These are phyloP conservation scores for Saccharomycopsis fibuligera DNA, from an alignment of 805 yeast species.

Conservation along the genomic window DNA sequence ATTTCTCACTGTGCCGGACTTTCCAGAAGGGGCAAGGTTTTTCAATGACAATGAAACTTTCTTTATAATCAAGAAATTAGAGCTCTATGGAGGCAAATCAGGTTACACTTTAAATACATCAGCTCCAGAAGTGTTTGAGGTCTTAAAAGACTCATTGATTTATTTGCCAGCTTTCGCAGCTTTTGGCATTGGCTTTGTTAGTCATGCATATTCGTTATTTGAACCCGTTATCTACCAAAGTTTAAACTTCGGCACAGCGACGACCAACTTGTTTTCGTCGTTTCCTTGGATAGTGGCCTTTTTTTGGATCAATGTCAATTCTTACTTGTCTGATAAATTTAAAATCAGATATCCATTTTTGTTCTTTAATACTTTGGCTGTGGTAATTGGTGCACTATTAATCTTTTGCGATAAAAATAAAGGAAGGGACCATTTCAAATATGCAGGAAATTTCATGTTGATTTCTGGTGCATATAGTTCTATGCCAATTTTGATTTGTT, in stretches of 20 bases:
- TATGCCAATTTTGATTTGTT: conserved; percentile 65
- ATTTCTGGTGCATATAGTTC: conserved; percentile 46
- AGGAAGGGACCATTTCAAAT: conserved; percentile 9
- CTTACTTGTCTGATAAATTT: conserved; percentile 34
- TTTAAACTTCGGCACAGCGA: conserved; percentile 64
- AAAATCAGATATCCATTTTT: conserved; percentile 40
- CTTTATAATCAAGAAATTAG: conserved; percentile 53
- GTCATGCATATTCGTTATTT: conserved; percentile 68
- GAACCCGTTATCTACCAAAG: conserved; percentile 60
- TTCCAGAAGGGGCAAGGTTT: conserved; percentile 62
- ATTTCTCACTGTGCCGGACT: conserved; percentile 55
- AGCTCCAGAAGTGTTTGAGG: conserved; percentile 36
- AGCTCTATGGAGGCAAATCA: conserved; percentile 43
- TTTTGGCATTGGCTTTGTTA: conserved; percentile 58
- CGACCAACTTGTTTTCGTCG: conserved; percentile 59
- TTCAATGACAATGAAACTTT: conserved; percentile 43
- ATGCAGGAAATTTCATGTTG: conserved; percentile 24
- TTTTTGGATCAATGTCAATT: neutral
- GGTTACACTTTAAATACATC: conserved; percentile 43
- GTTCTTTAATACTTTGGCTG: conserved; percentile 23
- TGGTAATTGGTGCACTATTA: conserved; percentile 6
- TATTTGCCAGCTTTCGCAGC: conserved; percentile 53
- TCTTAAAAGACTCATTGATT: conserved; percentile 53
- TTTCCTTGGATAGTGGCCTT: conserved; percentile 48
- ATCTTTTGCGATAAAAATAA: conserved; percentile 2